phyloP scores from a whole-genome alignment of 306 rosid species.

The Leucaena leucocephala region DNA sequence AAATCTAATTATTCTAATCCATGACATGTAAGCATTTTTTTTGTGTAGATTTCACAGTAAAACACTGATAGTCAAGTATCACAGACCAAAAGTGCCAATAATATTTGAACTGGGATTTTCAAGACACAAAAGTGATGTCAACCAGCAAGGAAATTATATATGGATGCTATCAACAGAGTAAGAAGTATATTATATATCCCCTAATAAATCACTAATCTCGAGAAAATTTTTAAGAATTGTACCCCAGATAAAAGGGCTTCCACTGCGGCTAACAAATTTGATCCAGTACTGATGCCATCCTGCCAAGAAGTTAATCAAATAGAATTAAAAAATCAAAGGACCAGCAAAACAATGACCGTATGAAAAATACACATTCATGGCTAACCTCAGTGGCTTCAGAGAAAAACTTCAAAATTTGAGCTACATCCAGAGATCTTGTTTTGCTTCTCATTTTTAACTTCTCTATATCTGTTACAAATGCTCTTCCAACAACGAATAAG shows the following conservation, averaged over 20 bases:
- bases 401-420: conserved; percentile 75
- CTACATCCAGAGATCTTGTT: conserved; percentile 81
- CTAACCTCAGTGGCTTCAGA: conserved; percentile 84
- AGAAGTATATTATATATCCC: background rate
- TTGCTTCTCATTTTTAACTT: conserved; percentile 89
- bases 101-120: conserved; percentile 25
- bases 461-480: conserved; percentile 97
- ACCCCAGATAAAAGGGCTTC: conserved; percentile 97
- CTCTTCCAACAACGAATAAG: conserved; percentile 99
- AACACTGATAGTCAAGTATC: background rate
- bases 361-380: conserved; percentile 29
- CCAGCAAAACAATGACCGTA: conserved; percentile 22
- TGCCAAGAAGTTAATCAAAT: conserved; percentile 51
- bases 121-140: conserved; percentile 1
- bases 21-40: background rate
- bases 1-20: conserved; percentile 21
- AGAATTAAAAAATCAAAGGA: conserved; percentile 27
- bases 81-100: conserved; percentile 4
- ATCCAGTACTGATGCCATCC: conserved; percentile 92
- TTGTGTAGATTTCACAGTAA: background rate
- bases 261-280: conserved; percentile 87
- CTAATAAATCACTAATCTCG: conserved; percentile 31
- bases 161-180: conserved; percentile 19
- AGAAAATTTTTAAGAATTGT: conserved; percentile 37
- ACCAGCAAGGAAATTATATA: conserved; percentile 9